phyloP scores from a whole-genome alignment of 192 early-diverging fungal species.

The Oehlia diaphana region DNA sequence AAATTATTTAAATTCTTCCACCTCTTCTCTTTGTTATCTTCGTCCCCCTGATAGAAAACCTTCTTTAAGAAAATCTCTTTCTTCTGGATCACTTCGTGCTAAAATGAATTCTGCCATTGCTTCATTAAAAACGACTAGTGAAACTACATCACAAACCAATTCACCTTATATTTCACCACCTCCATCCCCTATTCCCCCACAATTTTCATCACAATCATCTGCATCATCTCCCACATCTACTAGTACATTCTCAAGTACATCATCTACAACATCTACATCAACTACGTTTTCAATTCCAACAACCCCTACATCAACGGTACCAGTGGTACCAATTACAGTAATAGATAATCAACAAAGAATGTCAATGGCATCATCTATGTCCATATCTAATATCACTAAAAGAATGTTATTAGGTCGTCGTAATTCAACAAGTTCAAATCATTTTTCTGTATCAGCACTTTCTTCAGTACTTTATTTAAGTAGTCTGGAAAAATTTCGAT shows the following conservation, averaged over 20 bases:
- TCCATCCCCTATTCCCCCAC: background rate
- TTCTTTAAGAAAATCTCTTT: background rate
- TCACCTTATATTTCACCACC: background rate
- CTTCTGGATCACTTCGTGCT: constrained; percentile 13
- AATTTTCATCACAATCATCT: background rate
- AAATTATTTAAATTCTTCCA: background rate
- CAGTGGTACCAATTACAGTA: background rate
- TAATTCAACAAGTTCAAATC: constrained; percentile 11
- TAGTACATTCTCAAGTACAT: background rate
- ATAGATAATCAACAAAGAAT: background rate
- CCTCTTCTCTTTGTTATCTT: background rate
- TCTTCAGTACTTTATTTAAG: background rate
- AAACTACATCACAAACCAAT: too few relatives aligned
- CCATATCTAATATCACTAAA: constrained; percentile 11
- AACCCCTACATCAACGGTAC: background rate
- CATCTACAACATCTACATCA: background rate
- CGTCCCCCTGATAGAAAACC: background rate
- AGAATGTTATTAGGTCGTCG: constrained; percentile 9
- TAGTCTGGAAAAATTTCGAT: background rate
- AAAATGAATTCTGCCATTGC: background rate
- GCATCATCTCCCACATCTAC: background rate
- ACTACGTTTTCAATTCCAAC: background rate
- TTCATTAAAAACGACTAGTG: background rate
- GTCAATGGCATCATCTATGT: constrained; percentile 1
- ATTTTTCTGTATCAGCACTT: background rate